These are phyloP conservation scores for Blastobotrys illinoisensis DNA, from an alignment of 1,139 yeast genomes.

Conservation along the genomic window DNA sequence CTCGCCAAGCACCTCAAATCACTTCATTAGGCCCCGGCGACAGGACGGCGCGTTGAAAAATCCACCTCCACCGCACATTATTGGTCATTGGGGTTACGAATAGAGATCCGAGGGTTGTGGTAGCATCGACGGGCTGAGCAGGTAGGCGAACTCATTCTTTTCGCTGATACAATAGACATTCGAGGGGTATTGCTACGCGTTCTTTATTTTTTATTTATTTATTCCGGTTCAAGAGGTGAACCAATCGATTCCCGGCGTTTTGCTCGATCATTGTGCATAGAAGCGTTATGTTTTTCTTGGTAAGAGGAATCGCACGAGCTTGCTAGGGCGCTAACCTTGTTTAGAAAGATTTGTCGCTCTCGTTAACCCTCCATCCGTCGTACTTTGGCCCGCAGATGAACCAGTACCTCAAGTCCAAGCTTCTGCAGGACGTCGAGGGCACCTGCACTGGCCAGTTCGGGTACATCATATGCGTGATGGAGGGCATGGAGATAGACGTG, in stretches of 20 bases:
- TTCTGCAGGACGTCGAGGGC: conserved; percentile 94
- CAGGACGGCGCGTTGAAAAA: background rate
- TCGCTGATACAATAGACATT: background rate
- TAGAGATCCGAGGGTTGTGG: background rate
- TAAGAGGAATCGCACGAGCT: conserved; percentile 2
- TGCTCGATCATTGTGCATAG: background rate
- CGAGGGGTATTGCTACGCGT: background rate
- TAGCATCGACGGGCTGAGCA: background rate
- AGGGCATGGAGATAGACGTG: conserved; percentile 89
- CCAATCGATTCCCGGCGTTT: background rate
- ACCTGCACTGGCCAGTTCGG: conserved; percentile 99
- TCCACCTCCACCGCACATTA: background rate
- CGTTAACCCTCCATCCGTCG: conserved; percentile 92
- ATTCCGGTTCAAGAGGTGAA: background rate
- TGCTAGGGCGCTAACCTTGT: background rate
- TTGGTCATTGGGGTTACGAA: background rate
- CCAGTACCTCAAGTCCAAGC: conserved; percentile 80
- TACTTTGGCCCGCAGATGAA: conserved; percentile 98
- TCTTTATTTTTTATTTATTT: background rate
- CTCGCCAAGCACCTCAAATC: background rate
- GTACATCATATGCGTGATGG: conserved; percentile 91
- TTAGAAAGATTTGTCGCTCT: conserved; percentile 78
- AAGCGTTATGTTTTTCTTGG: conserved; percentile 16
- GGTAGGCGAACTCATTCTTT: background rate
- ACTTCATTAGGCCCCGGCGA: background rate